Evolutionary conservation across 768 basidiomycete species (phyloP), one percentile per base, ranked within the genome.

Genomic region (Cubamyces sp.): DNA sequence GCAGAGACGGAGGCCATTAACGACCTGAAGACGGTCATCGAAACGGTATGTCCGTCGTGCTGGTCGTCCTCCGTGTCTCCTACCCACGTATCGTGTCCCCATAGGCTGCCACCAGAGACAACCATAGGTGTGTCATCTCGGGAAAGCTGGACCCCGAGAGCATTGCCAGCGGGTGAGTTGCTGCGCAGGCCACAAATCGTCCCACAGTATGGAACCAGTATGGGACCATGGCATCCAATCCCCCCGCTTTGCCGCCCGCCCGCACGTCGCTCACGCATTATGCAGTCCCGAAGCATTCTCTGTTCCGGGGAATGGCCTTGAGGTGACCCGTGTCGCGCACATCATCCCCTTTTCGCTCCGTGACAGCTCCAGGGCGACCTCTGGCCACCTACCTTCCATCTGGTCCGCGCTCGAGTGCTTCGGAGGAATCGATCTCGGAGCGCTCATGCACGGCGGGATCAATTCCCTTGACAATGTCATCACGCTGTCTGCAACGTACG

Each of bases 271-370:
- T 45, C 49, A 43, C 41, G 15, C 18, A 49, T 16, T 39, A 8
- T 23, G 19, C 28, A 57, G 61, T 30, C 47, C 61, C 1, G 48
- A 16, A 7, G 49, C 54, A 18, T 18, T 62, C 23, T 41, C 51
- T 23, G 12, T 19, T 5, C 43, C 50, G 4, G 45, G 55, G 42
- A 47, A 50, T 16, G 56, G 56, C 23, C 40, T 63, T 30, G 62
- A 63, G 52, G 56, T 63, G 43, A 63, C 56, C 34, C 55, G 56
- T 26, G 56, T 48, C 30, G 56, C 62, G 25, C 62, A 63, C 56
- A 63, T 63, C 40, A 63, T 63, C 25, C 62, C 62, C 25, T 63
- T 63, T 30, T 63, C 62, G 19, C 56, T 63, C n/a, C 62, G 56
- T 5, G 56, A 63, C 51, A 58, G 62, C 45, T 12, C 56, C 19